Conservation (phyloP, 495 filamentous ascomycete genomes). For the Penicillium diatomitis region DNA sequence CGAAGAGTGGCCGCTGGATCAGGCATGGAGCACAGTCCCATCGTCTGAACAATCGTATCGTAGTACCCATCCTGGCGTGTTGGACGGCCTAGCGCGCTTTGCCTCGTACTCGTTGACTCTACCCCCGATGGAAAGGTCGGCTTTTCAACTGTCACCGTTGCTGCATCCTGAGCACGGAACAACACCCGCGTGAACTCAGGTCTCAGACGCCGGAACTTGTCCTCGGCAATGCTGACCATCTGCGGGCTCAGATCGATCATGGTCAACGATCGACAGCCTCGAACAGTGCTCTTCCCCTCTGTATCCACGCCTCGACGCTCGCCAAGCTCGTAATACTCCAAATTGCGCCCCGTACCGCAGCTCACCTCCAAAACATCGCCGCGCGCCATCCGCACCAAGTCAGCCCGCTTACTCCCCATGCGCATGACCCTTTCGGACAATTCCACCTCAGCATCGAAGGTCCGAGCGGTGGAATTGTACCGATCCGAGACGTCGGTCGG, state of each 20-base stretch:
- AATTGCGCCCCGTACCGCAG: constrained; percentile 85
- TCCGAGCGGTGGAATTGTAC: constrained; percentile 46
- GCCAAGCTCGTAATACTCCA: constrained; percentile 57
- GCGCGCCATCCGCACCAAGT: constrained; percentile 49
- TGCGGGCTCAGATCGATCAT: constrained; percentile 54
- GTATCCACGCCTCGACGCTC: constrained; percentile 67
- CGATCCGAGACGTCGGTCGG: constrained; percentile 46
- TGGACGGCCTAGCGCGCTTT: not conserved
- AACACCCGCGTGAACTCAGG: constrained; percentile 34
- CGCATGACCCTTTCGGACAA: constrained; percentile 58
- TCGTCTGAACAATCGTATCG: constrained; percentile 85
- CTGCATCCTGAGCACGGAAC: constrained; percentile 37
- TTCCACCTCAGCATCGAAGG: constrained; percentile 57
- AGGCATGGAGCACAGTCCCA: constrained; percentile 81
- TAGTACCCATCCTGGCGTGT: constrained; percentile 33
- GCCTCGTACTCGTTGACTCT: not conserved
- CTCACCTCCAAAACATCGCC: constrained; percentile 86
- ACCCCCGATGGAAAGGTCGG: not conserved
- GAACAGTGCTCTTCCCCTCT: constrained; percentile 23
- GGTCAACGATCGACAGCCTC: constrained; percentile 42
- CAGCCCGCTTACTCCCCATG: constrained; percentile 49
- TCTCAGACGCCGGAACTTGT: constrained; percentile 47
- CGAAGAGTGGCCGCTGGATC: constrained; percentile 62
- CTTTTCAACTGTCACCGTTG: constrained; percentile 12
- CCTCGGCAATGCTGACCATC: constrained; percentile 54